phyloP scores from a whole-genome alignment of 2,329 filamentous ascomycete species.

The Fusarium drepaniforme region DNA sequence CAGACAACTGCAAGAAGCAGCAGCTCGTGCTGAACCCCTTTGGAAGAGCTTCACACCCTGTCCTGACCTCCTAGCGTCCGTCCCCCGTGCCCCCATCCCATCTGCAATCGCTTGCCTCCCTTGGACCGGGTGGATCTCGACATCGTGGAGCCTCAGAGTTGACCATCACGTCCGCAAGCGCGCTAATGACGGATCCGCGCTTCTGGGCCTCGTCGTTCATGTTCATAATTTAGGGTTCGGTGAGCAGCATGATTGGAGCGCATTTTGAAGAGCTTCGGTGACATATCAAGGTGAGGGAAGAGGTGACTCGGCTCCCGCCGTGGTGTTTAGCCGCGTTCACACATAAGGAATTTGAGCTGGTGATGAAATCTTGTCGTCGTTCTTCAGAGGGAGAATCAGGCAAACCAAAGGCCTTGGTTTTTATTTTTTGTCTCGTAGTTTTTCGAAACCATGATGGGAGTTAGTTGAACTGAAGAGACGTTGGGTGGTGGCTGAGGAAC shows the following conservation, averaged over 20 bases:
- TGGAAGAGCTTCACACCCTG: conserved; percentile 3
- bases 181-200: conserved; percentile 43
- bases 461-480: not conserved
- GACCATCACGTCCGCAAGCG: conserved; percentile 27
- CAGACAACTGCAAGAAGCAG: not conserved
- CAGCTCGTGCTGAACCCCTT: conserved; percentile 10
- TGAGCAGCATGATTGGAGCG: conserved; percentile 34
- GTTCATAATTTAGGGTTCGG: conserved; percentile 11
- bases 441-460: too few species aligned
- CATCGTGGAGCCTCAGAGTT: conserved; percentile 35
- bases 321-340: conserved; percentile 11
- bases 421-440: not conserved
- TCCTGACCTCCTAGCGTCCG: conserved; percentile 24
- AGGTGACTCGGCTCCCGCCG: conserved; percentile 7
- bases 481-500: not conserved
- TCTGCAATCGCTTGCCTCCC: conserved; percentile 27
- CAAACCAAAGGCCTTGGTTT: not conserved
- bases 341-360: not conserved
- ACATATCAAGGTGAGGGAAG: conserved; percentile 11
- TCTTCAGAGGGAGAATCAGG: not conserved
- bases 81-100: conserved; percentile 4
- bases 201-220: conserved; percentile 25
- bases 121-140: conserved; percentile 45
- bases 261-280: conserved; percentile 22
- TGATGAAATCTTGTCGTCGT: not conserved